Base-by-base conservation (phyloP, 495 filamentous ascomycete species). In the Penicillium steckii region DNA sequence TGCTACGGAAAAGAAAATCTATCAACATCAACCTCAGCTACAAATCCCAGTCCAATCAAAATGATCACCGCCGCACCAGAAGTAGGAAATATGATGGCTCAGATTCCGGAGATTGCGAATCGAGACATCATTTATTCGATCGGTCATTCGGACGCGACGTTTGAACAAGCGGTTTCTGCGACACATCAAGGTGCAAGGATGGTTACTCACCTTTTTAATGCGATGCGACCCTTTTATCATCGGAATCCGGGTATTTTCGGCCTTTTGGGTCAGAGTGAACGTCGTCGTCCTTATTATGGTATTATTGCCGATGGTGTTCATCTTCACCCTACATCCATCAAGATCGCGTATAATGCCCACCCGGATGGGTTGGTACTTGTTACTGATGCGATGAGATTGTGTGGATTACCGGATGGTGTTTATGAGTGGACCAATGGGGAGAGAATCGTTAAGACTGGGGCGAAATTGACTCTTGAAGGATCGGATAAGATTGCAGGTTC, bases 191-290 rank as follows among this genome's bases (percentile, higher is more conserved):
- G 90, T 37, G 88, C 87, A 2, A 89, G 76, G 24, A 92, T 90
- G 88, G 82, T 95, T 27, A 95, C 90, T 1, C 90, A 95, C 61
- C 77, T 95, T 2, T 95, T 94, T 78, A 95, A 95, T 62, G 90
- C 89, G 13, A 95, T 95, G 89, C 80, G 83, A 4, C 88, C 87
- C 13, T 82, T 93, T 7, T 87, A 90, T 64, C 89, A 93, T 74
- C 85, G 90, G 30, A 87, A 91, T 65, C 89, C 90, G 0, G 89
- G 90, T 35, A 80, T 93, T 56, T 91, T 93, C 62, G 90, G 90
- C 18, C 75, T 91, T 0, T 69, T 95, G 48, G 71, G 82, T 5
- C 74, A 79, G 40, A 71, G 55, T 40, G 71, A 73, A 54, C 67
- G 64, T 29, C 67, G 66, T 3, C 64, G 71, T 3, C 83, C 83